A percentile compares a stretch with the other conserved stretches of the same genome.
phyloP scores from a whole-genome alignment of 257 asterid species.

The Lycium barbarum region DNA sequence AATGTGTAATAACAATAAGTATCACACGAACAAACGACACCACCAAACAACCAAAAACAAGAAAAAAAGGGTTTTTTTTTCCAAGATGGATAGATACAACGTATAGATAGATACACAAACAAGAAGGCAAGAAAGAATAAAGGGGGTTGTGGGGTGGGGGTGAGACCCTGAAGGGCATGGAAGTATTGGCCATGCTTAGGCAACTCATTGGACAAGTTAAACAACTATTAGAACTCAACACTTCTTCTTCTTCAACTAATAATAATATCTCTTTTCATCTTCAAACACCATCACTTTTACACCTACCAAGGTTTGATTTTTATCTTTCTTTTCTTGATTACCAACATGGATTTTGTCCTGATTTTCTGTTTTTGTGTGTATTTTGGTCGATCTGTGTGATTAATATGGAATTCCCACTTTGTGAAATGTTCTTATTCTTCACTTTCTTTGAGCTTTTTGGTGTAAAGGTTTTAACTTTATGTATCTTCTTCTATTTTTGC shows the following conservation, averaged over 20 bases:
- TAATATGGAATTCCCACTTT: conserved; percentile 7
- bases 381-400: conserved; percentile 23
- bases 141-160: conserved; percentile 29
- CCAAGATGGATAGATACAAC: conserved; percentile 15
- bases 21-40: conserved; percentile 37
- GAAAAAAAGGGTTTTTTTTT: neutral
- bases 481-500: neutral
- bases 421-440: neutral
- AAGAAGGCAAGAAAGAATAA: conserved; percentile 28
- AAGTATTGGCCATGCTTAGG: conserved; percentile 84
- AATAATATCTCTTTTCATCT: conserved; percentile 47
- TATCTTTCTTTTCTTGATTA: neutral
- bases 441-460: neutral
- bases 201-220: conserved; percentile 89
- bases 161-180: conserved; percentile 47
- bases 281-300: conserved; percentile 48
- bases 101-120: conserved; percentile 37
- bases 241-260: conserved; percentile 38
- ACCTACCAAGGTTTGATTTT: conserved; percentile 57
- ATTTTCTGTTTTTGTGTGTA: neutral
- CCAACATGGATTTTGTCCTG: neutral
- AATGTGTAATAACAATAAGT: conserved; percentile 22
- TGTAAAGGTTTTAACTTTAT: neutral
- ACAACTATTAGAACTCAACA: conserved; percentile 64
- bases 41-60: neutral